Evolutionary conservation across 1,139 yeast genomes (phyloP), one percentile per base, ranked within the genome.

Genomic region (Scheffersomyces stambukii): DNA sequence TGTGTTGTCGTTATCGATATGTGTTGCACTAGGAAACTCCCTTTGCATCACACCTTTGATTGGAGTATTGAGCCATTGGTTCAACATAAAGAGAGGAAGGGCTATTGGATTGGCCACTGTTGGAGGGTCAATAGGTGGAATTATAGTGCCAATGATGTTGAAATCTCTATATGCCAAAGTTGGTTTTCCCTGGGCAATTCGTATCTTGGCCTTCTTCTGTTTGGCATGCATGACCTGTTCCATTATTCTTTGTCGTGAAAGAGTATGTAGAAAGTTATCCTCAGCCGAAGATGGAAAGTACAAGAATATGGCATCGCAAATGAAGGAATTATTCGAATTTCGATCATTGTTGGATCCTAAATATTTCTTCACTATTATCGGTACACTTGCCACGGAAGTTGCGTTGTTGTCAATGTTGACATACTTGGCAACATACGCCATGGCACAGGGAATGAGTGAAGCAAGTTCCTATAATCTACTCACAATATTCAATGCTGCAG

Each of bases 321-420:
- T 41, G 4, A 43, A 40, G 24, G 36, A 39, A 17, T 43, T 48
- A 18, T 51, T 59, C 29, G 53, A 54, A 25, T 49, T 54, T 20
- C 32, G 35, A 16, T 47, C 59, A 12, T 39, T 60, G 25, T 44
- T 38, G 25, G 42, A 57, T 50, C 25, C 59, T 57, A 50, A 44
- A 29, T 56, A 43, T 31, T 17, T 47, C 1, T 52, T 50, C 19
- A 43, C 58, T 13, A 52, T 57, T 1, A 42, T 38, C 3, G 68
- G 64, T 1, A 54, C 57, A 3, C 60, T 77, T 11, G 57, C 72
- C 29, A 61, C 74, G 11, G 89, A 81, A 45, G 61, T 76, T 29
- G 63, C 81, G 2, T 50, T 80, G 23, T 61, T 79, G 23, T 56
- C 73, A 23, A 58, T 73, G 2, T 47, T 68, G 31, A 75, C 82